A percentile compares a stretch with the other conserved stretches of the same genome.
These are phyloP conservation scores for Capsaspora owczarzaki DNA, from an alignment of 78 protist genomes.

Conservation along the genomic window DNA sequence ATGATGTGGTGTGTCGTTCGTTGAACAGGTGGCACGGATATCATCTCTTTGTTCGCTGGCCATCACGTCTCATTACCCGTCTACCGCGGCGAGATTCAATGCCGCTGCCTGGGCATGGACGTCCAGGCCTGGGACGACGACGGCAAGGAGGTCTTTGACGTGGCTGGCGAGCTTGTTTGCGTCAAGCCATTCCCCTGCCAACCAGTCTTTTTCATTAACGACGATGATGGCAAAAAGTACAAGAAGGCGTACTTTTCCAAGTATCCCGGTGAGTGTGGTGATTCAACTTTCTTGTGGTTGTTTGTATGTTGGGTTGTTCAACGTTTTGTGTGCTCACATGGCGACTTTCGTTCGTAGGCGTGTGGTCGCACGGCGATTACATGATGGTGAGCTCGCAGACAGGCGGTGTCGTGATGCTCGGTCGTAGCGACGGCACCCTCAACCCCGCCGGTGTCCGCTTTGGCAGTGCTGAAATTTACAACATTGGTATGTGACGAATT, in stretches of 20 bases:
- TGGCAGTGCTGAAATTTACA: slow-evolving; percentile 33
- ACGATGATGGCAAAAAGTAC: slow-evolving; percentile 20
- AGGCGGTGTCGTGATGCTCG: slow-evolving; percentile 33
- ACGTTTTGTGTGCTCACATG: not conserved
- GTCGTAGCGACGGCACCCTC: slow-evolving; percentile 39
- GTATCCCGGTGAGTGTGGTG: not conserved
- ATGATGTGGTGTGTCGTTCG: too few species aligned
- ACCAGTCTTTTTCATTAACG: slow-evolving; percentile 32
- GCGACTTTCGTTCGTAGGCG: slow-evolving; percentile 1
- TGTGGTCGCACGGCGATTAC: slow-evolving; percentile 49
- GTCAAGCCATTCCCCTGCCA: slow-evolving; percentile 28
- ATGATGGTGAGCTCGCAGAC: not conserved
- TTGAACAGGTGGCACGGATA: slow-evolving; percentile 25
- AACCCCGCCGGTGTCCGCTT: slow-evolving; percentile 34
- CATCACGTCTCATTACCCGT: slow-evolving; percentile 15
- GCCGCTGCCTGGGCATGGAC: slow-evolving; percentile 17
- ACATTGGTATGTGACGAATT: slow-evolving; percentile 2
- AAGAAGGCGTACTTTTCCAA: slow-evolving; percentile 21
- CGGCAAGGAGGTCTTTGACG: slow-evolving; percentile 17
- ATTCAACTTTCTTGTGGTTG: not conserved
- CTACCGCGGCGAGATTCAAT: slow-evolving; percentile 30
- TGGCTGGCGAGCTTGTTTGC: slow-evolving; percentile 42
- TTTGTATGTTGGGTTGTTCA: not conserved
- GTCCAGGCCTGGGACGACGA: slow-evolving; percentile 15
- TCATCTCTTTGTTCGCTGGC: slow-evolving; percentile 27